phyloP scores from a whole-genome alignment of 495 filamentous ascomycete species.

The Endocarpon pusillum region DNA sequence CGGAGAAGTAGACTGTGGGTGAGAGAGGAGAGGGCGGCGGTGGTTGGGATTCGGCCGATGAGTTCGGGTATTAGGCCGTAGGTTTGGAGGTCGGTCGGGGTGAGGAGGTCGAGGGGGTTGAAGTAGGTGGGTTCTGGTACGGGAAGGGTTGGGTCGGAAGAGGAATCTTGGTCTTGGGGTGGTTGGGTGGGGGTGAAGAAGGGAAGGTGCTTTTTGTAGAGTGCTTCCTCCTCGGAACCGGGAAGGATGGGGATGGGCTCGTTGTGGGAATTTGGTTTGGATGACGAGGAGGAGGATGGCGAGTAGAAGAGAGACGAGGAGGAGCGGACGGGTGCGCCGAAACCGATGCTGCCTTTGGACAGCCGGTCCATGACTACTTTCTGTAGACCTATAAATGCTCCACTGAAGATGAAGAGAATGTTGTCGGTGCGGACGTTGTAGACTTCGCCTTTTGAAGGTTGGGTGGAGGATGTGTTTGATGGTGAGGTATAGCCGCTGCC shows the following conservation, averaged over 20 bases:
- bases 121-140: slow-evolving; percentile 32
- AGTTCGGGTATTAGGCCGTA: slow-evolving; percentile 94
- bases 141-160: slow-evolving; percentile 9
- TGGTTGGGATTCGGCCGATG: slow-evolving; percentile 76
- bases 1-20: slow-evolving; percentile 62
- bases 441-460: slow-evolving; percentile 55
- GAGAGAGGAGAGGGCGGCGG: slow-evolving; percentile 66
- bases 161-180: too few species aligned
- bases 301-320: slow-evolving; percentile 10
- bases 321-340: slow-evolving; percentile 62
- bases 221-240: slow-evolving; percentile 36
- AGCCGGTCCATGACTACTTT: slow-evolving; percentile 77
- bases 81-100: slow-evolving; percentile 67
- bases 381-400: slow-evolving; percentile 85
- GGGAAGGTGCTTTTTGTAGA: slow-evolving; percentile 52
- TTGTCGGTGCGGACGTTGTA: slow-evolving; percentile 89
- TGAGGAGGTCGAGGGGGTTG: slow-evolving; percentile 67
- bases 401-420: slow-evolving; percentile 91
- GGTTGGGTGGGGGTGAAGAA: slow-evolving; percentile 36
- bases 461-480: slow-evolving; percentile 16
- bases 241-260: slow-evolving; percentile 30
- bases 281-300: slow-evolving; percentile 5
- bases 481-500: slow-evolving; percentile 24
- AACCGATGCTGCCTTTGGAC: slow-evolving; percentile 77
- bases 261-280: slow-evolving; percentile 8